A percentile compares a stretch with the other conserved stretches of the same genome.
Evolutionary conservation across 2,329 filamentous ascomycete genomes (phyloP).

Genomic region (Fonsecaea multimorphosa): DNA sequence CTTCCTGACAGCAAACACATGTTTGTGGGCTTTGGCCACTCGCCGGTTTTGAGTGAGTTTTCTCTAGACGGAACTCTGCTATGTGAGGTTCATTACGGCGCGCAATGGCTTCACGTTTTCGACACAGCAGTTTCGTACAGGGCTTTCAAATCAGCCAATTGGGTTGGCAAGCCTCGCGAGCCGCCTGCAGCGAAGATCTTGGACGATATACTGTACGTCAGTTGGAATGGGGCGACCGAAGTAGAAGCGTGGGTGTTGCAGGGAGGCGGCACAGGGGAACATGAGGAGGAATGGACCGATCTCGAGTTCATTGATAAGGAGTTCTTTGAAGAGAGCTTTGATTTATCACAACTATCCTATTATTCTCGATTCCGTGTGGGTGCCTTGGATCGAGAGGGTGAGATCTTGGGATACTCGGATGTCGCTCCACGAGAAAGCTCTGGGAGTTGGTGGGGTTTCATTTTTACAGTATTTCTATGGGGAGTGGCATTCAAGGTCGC

Average conservation of each 20-base stretch:
- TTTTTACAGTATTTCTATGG: conserved; percentile 18
- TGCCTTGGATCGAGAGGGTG: conserved; percentile 24
- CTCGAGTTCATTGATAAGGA: conserved; percentile 34
- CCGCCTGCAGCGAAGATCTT: conserved; percentile 40
- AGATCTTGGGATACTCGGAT: conserved; percentile 26
- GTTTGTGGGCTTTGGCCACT: conserved; percentile 59
- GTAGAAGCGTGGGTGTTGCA: conserved; percentile 38
- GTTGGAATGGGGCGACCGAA: conserved; percentile 57
- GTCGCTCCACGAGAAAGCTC: conserved; percentile 16
- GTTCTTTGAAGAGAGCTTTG: conserved; percentile 32
- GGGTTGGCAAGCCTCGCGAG: conserved; percentile 56
- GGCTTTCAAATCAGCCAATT: conserved; percentile 56
- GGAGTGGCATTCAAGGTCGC: conserved; percentile 5
- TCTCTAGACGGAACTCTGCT: conserved; percentile 46
- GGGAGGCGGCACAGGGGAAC: conserved; percentile 19
- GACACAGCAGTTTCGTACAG: conserved; percentile 60
- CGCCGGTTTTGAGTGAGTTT: conserved; percentile 59
- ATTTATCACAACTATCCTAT: conserved; percentile 15
- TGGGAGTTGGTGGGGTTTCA: conserved; percentile 22
- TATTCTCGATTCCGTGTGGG: conserved; percentile 31
- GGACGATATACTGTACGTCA: conserved; percentile 46
- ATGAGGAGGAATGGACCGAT: conserved; percentile 23
- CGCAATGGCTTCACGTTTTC: conserved; percentile 45
- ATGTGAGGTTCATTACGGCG: conserved; percentile 59
- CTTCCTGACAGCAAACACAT: conserved; percentile 50